A percentile compares a stretch with the other conserved stretches of the same genome.
phyloP scores from a whole-genome alignment of 2,329 filamentous ascomycete genomes.

The Bipolaris zeicola region DNA sequence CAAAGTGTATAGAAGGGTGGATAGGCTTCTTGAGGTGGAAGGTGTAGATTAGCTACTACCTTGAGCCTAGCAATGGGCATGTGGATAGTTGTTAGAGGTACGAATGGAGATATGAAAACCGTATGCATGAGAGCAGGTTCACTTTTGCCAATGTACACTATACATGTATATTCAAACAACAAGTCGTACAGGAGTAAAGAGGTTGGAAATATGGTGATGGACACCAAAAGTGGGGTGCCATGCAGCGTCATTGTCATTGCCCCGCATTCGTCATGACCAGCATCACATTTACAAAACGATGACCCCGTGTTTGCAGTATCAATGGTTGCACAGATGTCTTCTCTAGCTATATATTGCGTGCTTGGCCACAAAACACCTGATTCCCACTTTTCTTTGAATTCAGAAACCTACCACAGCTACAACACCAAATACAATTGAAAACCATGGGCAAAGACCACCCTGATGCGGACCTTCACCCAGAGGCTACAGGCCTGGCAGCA shows the following conservation, averaged over 20 bases:
- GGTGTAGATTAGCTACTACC: not conserved
- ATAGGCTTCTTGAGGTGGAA: not conserved
- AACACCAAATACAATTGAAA: slow-evolving; percentile 1
- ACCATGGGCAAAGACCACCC: slow-evolving; percentile 43
- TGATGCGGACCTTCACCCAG: slow-evolving; percentile 44
- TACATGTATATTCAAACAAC: not conserved
- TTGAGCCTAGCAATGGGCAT: not conserved
- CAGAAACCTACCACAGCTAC: not conserved
- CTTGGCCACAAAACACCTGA: not conserved
- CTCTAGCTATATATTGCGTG: not conserved
- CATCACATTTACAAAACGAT: slow-evolving; percentile 15
- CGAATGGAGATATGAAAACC: not conserved
- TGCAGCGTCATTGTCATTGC: slow-evolving; percentile 7
- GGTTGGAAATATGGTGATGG: not conserved
- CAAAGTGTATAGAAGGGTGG: not conserved
- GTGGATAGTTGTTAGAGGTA: not conserved
- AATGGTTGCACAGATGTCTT: not conserved
- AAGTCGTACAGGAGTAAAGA: not conserved
- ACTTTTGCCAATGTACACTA: not conserved
- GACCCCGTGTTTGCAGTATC: slow-evolving; percentile 1
- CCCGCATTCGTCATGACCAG: slow-evolving; percentile 26
- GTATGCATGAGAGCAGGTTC: too few species aligned
- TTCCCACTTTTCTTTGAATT: not conserved
- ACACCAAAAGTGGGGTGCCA: slow-evolving; percentile 13
- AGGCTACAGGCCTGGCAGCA: slow-evolving; percentile 42